Evolutionary conservation across 2,329 filamentous ascomycete genomes (phyloP), one percentile per base, ranked within the genome.

Genomic region (Saccharata proteae): DNA sequence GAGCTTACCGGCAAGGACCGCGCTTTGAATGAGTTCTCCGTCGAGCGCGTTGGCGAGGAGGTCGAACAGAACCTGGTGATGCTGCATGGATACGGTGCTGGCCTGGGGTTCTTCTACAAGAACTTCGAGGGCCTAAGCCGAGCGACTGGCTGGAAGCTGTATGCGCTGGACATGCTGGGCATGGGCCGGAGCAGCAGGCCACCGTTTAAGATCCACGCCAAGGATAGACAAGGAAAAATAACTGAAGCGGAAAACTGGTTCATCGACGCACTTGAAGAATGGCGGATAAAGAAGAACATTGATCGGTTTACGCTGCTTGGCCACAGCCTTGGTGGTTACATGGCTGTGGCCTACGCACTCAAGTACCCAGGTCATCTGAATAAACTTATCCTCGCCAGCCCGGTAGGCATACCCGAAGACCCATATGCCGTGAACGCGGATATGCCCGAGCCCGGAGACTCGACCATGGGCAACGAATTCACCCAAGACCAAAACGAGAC

Each of bases 91-190:
- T 98, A 98, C 55, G 90, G 90, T 27, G 90, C 90, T 2, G 90
- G 90, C 1, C 68, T 98, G 1, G 90, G 88, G 14, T 96, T 98
- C 59, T 98, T 93, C 66, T 98, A 94, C 67, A 88, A 90, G 60
- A 98, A 98, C 53, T 93, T 93, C 38, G 90, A 98, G 55, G 75
- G 78, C 5, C 61, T 98, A 19, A 86, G 79, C 26, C 75, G 86
- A 12, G 61, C 75, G 1, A 65, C 69, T 16, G 85, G 86, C 16
- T 92, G 90, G 76, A 86, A 83, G 47, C 61, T 98, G 12, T 96
- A 90, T 51, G 84, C 88, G 1, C 64, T 98, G n/a, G 88, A 98
- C 48, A 74, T 96, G 68, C 67, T 94, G 11, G 88, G 88, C 36
- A 94, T 94, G 82, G 88, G 88, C 36, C 78, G 92, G 47, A 92